Evolutionary conservation across 2,329 filamentous ascomycete genomes (phyloP), one percentile per base, ranked within the genome.

Genomic region (Aspergillus versicolor): DNA sequence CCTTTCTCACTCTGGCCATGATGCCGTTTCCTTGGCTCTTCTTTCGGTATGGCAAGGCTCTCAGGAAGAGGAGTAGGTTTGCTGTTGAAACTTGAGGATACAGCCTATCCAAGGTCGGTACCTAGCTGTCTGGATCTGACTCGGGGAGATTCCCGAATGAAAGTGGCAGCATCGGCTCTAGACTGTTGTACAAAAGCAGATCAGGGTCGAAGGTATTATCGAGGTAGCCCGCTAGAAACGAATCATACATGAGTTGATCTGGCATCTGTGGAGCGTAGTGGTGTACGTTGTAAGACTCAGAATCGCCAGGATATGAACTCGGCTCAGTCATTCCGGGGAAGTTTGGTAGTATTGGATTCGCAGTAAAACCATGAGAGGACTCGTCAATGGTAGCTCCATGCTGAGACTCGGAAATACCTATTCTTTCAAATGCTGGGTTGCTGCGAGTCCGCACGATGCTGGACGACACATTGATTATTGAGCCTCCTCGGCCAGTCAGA

Each of bases 21-120:
- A 62, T 68, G 32, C 73, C 72, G 4, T 73, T 75, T 51, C 73
- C 73, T 68, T 75, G 63, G 64, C 69, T 70, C 3, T 74, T 74
- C 56, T 73, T 71, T 54, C 62, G 60, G 24, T 70, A 72, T 43
- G 72, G 72, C n/a, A 67, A 66, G 48, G 57, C 58, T 37, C 67
- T 74, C 49, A 63, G 72, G 43, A 64, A 63, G 48, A 63, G 51
- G 43, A 72, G 67, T 53, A 65, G 65, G 42, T 68, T 57, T 47
- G 44, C 44, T 13, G 9, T 34, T 2, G 44, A 30, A 9, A 22
- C 5, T 13, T 47, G 44, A 47, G 5, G 5, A 19, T 41, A 19
- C 19, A 34, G 13, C 2, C 32, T 12, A 4, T 12, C 32, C 32
- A 12, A 34, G 32, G 32, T 34, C 13, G 11, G 11, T 5, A 6